Evolutionary conservation across 2,329 filamentous ascomycete species (phyloP), one percentile per base, ranked within the genome.

Genomic region (Fusarium newnesense): DNA sequence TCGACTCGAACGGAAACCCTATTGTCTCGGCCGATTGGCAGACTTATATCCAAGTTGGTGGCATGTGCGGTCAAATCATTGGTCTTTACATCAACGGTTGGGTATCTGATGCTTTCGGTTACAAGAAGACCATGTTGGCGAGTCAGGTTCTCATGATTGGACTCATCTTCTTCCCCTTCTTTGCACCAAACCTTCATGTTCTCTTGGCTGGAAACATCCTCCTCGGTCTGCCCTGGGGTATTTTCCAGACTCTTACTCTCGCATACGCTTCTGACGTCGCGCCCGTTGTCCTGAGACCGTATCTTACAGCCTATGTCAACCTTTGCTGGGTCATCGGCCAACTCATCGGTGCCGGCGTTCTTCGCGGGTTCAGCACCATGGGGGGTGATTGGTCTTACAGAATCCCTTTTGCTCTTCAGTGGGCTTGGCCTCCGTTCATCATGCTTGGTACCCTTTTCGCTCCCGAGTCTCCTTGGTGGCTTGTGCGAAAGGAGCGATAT

Each of bases 291-390:
- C 81, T 88, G 1, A 81, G 86, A 16, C 80, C 83, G 7, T 87
- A 87, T 54, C 80, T 88, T 9, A 86, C 84, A 15, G 83, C 82
- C 9, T 85, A 85, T 47, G 82, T 84, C 44, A 87, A 87, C 64
- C 78, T 87, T 36, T 87, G 85, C 76, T 87, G 85, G 83, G 83
- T 84, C 18, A 81, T 87, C 19, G 86, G 86, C 13, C 85, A 87
- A 52, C 77, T 87, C 36, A 79, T 85, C 26, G 81, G 82, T 1
- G 81, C 83, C 0, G 83, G 80, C 0, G 81, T 86, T 4, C 77
- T 86, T 7, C 80, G 82, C 19, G 83, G 76, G 7, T 80, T 87
- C 50, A 64, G 85, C 12, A 67, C 79, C 8, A 80, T 81, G 42
- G 76, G 77, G 0, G 81, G 82, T 13, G 68, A 87, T 62, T 87